Evolutionary conservation across 257 asterid species (phyloP), one percentile per base, ranked within the genome.

Genomic region (Solanum sitiens): DNA sequence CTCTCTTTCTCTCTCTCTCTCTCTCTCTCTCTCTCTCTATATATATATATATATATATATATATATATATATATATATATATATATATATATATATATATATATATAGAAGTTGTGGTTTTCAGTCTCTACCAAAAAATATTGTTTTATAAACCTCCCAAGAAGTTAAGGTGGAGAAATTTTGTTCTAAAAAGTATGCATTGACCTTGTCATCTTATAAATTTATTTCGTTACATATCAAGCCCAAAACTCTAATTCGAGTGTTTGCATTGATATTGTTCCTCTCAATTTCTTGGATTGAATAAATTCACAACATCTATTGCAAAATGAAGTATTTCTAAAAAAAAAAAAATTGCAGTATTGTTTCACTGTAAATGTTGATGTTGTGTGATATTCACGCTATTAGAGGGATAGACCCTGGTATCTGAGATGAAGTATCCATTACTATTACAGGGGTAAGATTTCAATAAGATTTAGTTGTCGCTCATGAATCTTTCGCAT

Each of bases 331-430:
- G 11, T 75, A 10, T 39, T 74, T 39, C 83, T 75, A 23, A 75
- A 75, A 75, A 75, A 75, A 75, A 23, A 39, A 75, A 1, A 27
- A 27, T 27, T 39, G 33, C 83, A 23, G 33, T 56, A 75, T n/a
- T 21, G 14, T 74, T 23, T 37, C 27, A 2, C 56, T 9, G 14
- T 11, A 32, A 32, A 32, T 32, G 33, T 40, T 75, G 23, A 40
- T 13, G 33, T 6, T 75, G 11, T 74, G 65, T 86, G 74, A 75
- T 39, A 87, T 89, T 83, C 53, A 50, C 63, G 21, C 50, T 47
- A 53, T 40, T 91, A 79, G 94, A 96, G 99, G 96, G 99, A 96
- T 87, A 92, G 98, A 96, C 94, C 95, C 98, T 87, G 99, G 99
- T 73, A 94, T 96, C 89, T 96, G 99, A 98, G 99, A 96, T 88